Conservation (phyloP, 345 rosid genomes). For the Noccaea caerulescens region DNA sequence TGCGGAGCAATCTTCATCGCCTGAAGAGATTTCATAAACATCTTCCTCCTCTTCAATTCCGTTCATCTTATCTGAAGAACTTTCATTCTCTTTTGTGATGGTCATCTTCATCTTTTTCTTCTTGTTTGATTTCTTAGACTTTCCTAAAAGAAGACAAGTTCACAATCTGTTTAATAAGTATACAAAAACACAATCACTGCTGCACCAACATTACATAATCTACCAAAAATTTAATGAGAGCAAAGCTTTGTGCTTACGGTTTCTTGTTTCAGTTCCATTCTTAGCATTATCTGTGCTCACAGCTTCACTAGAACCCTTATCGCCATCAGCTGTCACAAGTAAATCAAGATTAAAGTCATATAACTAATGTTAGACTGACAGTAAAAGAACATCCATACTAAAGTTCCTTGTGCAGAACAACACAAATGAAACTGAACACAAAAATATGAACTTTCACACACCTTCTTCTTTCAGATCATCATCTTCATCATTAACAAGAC, state of each 20-base stretch:
- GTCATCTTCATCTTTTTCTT: slow-evolving; percentile 34
- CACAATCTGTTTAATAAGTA: not conserved
- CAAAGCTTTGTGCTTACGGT: slow-evolving; percentile 24
- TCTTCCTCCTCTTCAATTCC: slow-evolving; percentile 45
- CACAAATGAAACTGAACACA: slow-evolving; percentile 9
- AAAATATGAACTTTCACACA: slow-evolving; percentile 3
- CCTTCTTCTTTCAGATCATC: slow-evolving; percentile 23
- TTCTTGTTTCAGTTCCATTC: slow-evolving; percentile 23
- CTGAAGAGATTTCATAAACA: slow-evolving; percentile 70
- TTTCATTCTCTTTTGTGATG: slow-evolving; percentile 24
- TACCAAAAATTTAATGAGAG: not conserved
- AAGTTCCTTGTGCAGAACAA: slow-evolving; percentile 4
- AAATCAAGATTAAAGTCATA: not conserved
- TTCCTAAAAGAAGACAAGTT: slow-evolving; percentile 30
- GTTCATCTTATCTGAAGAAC: slow-evolving; percentile 31
- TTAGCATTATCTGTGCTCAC: not conserved
- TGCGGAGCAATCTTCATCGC: slow-evolving; percentile 65
- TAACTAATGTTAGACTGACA: not conserved
- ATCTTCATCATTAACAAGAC: slow-evolving; percentile 28
- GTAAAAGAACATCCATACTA: not conserved
- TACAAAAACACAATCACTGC: not conserved
- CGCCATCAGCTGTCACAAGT: slow-evolving; percentile 27
- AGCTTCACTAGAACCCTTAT: not conserved
- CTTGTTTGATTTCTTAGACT: slow-evolving; percentile 41
- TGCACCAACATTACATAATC: not conserved